These are phyloP conservation scores for Moricandia moricandioides DNA, from an alignment of 345 rosid genomes.

Conservation along the genomic window DNA sequence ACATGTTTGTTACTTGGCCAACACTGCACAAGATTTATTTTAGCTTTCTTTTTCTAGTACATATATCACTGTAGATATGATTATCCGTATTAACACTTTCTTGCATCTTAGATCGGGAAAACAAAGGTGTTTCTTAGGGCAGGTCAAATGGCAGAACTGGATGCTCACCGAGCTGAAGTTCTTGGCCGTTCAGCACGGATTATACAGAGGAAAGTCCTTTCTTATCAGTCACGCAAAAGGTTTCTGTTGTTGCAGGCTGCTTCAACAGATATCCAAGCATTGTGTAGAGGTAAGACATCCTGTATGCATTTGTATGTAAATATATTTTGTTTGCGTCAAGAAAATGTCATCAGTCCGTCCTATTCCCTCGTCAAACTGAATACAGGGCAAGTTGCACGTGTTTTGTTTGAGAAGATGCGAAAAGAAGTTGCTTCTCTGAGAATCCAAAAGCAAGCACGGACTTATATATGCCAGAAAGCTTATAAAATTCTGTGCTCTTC, in stretches of 20 bases:
- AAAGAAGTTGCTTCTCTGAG: conserved; percentile 73
- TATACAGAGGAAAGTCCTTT: conserved; percentile 75
- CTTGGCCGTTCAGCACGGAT: conserved; percentile 79
- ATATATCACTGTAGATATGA: neutral
- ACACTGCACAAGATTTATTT: neutral
- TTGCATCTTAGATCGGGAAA: conserved; percentile 69
- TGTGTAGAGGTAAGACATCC: conserved; percentile 66
- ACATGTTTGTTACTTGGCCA: conserved; percentile 3
- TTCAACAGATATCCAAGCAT: conserved; percentile 67
- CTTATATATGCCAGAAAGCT: conserved; percentile 59
- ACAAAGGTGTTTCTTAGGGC: conserved; percentile 94
- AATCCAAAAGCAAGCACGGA: conserved; percentile 67
- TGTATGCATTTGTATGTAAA: neutral
- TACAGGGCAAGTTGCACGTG: conserved; percentile 69
- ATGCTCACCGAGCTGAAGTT: conserved; percentile 71
- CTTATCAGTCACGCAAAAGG: conserved; percentile 54
- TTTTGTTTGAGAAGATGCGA: conserved; percentile 56
- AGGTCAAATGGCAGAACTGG: conserved; percentile 99
- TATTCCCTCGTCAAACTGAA: conserved; percentile 11
- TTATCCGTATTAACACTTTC: neutral
- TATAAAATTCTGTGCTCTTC: conserved; percentile 54
- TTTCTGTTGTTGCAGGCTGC: conserved; percentile 57
- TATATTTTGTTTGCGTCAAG: neutral
- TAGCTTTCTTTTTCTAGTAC: conserved; percentile 7
- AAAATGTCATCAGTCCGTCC: conserved; percentile 13